Evolutionary conservation across 345 rosid genomes (phyloP), one percentile per base, ranked within the genome.

Genomic region (Eucalyptus coolabah): DNA sequence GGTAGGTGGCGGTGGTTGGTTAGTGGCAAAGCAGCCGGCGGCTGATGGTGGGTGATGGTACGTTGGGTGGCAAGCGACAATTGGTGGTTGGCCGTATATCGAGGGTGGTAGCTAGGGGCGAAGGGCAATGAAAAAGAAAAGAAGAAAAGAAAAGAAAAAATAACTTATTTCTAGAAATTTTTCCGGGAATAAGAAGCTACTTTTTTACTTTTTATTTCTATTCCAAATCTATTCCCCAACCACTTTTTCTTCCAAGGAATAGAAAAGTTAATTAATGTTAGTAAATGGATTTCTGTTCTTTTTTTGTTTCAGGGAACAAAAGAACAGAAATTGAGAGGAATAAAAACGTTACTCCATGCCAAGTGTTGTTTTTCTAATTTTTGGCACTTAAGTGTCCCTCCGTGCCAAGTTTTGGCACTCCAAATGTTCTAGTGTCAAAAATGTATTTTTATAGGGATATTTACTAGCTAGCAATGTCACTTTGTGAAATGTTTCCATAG

Each of bases 1-100:
- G 8, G 2, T 6, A 17, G 21, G 21, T 1, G 54, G 54, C 1
- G 8, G 8, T 0, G 21, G 54, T 1, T 0, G 3, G 8, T 6
- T 4, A 51, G 54, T 6, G 21, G 54, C 54, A 51, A 17, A 51
- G 54, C 0, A 17, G 1, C 0, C 2, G 19, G 53, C 1, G 8
- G 53, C 1, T 50, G 19, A 50, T 50, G 53, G 53, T 0, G 16
- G 1, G 53, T 0, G 19, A 50, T 1, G 7, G 1, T 16, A 15
- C 3, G 3, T 50, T 15, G 53, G 18, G 53, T 0, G 7, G 53
- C 3, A 3, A 50, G 53, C 18, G 1, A 1, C 18, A 15, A 1
- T 1, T 1, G 21, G 1, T 0, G 8, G 21, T 51, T 17, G 21
- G 54, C 2, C 21, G 8, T 51, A 51, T 17, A 51, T 2, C 0